Conservation (phyloP, 306 rosid species). For the Corylus heterophylla region DNA sequence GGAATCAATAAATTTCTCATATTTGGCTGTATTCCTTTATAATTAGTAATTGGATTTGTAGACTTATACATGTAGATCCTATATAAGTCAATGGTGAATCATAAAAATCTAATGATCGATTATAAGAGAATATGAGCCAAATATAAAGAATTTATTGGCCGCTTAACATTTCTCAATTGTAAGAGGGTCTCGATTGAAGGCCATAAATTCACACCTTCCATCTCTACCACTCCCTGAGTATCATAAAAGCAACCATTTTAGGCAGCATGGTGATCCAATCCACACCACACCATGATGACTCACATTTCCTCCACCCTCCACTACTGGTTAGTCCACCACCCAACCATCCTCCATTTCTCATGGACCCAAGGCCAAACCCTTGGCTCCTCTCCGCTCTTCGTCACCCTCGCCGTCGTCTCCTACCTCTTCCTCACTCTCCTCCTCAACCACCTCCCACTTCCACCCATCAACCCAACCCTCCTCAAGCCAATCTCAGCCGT, state of each 20-base stretch:
- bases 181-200: too few relatives aligned
- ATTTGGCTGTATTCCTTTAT: too few relatives aligned
- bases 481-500: not conserved
- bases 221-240: too few relatives aligned
- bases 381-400: conserved; percentile 30
- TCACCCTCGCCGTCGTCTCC: conserved; percentile 27
- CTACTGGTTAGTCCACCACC: conserved; percentile 45
- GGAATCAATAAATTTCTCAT: too few relatives aligned
- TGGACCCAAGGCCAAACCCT: conserved; percentile 35
- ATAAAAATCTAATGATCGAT: too few relatives aligned
- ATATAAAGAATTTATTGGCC: too few relatives aligned
- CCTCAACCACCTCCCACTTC: conserved; percentile 24
- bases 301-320: conserved; percentile 13
- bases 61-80: too few relatives aligned
- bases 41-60: too few relatives aligned
- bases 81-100: too few relatives aligned
- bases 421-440: conserved; percentile 38
- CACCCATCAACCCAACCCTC: not conserved
- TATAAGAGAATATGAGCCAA: too few relatives aligned
- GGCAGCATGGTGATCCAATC: not conserved
- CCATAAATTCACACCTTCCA: too few relatives aligned
- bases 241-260: not conserved
- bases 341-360: conserved; percentile 38
- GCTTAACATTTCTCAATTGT: too few relatives aligned
- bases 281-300: not conserved